Base-by-base conservation (phyloP, 352 stramenopile species). In the Hyphochytrium catenoides region DNA sequence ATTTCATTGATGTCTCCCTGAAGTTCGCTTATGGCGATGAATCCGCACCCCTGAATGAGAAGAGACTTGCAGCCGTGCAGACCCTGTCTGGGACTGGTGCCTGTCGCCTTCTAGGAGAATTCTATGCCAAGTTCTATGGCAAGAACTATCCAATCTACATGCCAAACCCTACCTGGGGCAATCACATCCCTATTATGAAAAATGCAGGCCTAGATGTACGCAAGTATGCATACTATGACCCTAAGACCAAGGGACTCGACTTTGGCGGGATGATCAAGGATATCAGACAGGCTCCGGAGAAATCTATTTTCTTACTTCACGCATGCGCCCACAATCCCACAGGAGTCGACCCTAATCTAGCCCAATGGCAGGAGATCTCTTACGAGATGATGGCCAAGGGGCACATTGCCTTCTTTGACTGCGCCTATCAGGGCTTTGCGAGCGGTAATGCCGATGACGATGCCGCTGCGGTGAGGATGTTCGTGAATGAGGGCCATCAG, bases 311-410 rank as follows among this genome's bases (percentile, higher is more conserved):
- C 54, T 57, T 99, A 41, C 59, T 99, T 28, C 93, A 99, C 66
- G 88, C 86, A 16, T 98, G 91, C 50, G 90, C 91, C 14, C 91
- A 98, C 74, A 98, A 98, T 62, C 91, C 91, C 21, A 98, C 90
- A 21, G 60, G 71, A 34, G 89, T 95, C 34, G 93, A 99, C 66
- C 91, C 91, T 24, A 92, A 79, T 5, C 54, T 83, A 22, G 82
- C 97, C 27, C 86, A 98, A 71, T 99, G 93, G 93, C 66, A 81
- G 47, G 52, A 97, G 59, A 91, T 99, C 34, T 86, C 78, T 22
- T 55, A 87, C 3, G 55, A 86, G 18, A 75, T 95, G 39, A 96
- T 95, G 62, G 69, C 75, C 42, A 91, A 91, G 55, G 75, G 91
- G 30, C 78, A 97, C 48, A 54, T 94, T 31, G 62, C 87, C 9